Evolutionary conservation across 1,284 basidiomycete genomes (phyloP).

Genomic region (Kwoniella shivajii): DNA sequence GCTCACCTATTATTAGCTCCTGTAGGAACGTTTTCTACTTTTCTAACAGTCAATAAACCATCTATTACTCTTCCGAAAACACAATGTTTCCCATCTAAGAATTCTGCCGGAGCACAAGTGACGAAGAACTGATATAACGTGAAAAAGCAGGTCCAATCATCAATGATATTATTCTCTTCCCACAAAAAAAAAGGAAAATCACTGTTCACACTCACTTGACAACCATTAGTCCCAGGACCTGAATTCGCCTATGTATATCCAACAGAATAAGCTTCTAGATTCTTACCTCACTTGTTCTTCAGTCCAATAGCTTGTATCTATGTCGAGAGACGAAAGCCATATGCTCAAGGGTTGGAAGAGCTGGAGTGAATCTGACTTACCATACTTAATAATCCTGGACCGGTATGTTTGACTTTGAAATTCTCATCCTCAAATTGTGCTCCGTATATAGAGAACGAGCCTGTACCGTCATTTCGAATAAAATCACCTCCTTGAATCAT

Average conservation of each 20-base stretch:
- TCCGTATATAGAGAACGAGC: conserved; percentile 92
- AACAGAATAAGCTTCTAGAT: not conserved
- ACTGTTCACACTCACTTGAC: conserved; percentile 62
- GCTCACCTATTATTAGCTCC: conserved; percentile 58
- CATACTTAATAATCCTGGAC: conserved; percentile 83
- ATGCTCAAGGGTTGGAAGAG: too few species aligned
- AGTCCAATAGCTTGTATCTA: too few species aligned
- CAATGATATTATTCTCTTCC: not conserved
- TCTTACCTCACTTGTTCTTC: not conserved
- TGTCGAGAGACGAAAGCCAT: too few species aligned
- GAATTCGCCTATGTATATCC: conserved; percentile 75
- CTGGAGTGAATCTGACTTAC: conserved; percentile 58
- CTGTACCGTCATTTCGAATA: conserved; percentile 87
- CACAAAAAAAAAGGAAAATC: not conserved
- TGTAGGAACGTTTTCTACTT: conserved; percentile 91
- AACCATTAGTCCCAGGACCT: conserved; percentile 88
- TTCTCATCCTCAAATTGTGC: conserved; percentile 95
- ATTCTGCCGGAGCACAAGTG: conserved; percentile 89
- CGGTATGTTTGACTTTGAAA: conserved; percentile 85
- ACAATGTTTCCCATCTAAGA: conserved; percentile 91
- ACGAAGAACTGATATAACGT: conserved; percentile 78
- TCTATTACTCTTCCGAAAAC: conserved; percentile 90
- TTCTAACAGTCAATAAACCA: conserved; percentile 84
- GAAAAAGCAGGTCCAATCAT: too few species aligned
- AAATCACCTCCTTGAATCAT: conserved; percentile 67